Evolutionary conservation across 768 basidiomycete species (phyloP).

Genomic region (Suillus weaverae): DNA sequence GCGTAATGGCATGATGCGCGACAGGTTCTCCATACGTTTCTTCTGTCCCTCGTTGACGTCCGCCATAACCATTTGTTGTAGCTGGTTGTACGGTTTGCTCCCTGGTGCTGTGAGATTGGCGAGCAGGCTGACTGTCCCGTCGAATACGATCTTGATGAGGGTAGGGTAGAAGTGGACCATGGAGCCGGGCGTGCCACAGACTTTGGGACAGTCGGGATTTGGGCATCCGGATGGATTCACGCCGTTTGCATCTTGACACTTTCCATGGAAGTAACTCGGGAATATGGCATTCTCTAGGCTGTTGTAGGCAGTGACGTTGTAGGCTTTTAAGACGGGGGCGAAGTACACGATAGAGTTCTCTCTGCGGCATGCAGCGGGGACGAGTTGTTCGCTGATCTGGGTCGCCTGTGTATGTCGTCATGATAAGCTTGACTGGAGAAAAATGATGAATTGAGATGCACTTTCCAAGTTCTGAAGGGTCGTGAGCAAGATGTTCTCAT

Average conservation of each 20-base stretch:
- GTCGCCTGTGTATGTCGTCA: conserved; percentile 29
- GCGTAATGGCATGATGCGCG: conserved; percentile 9
- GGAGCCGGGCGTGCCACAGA: conserved; percentile 83
- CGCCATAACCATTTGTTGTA: conserved; percentile 43
- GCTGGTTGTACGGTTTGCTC: conserved; percentile 41
- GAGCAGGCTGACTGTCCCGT: conserved; percentile 39
- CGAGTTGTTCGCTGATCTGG: conserved; percentile 33
- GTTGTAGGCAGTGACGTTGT: conserved; percentile 43
- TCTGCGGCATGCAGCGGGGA: conserved; percentile 29
- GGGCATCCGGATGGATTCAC: conserved; percentile 70
- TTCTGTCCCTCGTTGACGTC: conserved; percentile 27
- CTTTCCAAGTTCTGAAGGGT: conserved; percentile 47
- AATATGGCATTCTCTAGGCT: conserved; percentile 61
- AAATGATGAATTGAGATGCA: background rate
- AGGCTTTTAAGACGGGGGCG: conserved; percentile 47
- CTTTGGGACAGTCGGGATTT: conserved; percentile 74
- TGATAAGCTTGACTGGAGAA: conserved; percentile 5
- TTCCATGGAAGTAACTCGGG: conserved; percentile 72
- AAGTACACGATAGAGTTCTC: conserved; percentile 38
- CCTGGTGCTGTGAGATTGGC: conserved; percentile 35
- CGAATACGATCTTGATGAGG: conserved; percentile 50
- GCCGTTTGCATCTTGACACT: conserved; percentile 56
- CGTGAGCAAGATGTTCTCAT: conserved; percentile 40
- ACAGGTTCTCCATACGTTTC: conserved; percentile 12
- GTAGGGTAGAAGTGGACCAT: conserved; percentile 64